phyloP scores from a whole-genome alignment of 306 rosid genomes.

The Argentina anserina region DNA sequence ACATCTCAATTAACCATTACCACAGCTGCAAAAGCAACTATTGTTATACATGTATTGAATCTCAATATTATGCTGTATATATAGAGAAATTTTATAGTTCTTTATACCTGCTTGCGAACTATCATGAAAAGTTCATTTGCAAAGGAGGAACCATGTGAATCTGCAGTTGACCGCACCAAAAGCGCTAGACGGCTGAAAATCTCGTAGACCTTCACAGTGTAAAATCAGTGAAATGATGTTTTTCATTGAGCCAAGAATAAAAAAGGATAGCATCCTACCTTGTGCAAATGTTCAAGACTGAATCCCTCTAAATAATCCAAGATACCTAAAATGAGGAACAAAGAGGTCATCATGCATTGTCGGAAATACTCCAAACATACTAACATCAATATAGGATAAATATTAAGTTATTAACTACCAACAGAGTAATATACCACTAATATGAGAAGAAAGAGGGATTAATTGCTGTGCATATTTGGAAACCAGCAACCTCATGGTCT shows the following conservation, averaged over 20 bases:
- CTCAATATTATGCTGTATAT: neutral
- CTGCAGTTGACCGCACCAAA: constrained; percentile 25
- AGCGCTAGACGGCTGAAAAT: constrained; percentile 39
- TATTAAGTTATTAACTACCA: neutral
- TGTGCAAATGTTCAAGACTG: constrained; percentile 36
- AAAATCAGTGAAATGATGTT: constrained; percentile 16
- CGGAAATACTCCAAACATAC: constrained; percentile 5
- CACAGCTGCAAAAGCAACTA: neutral
- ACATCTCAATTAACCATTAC: constrained; percentile 6
- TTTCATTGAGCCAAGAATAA: neutral
- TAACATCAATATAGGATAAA: neutral
- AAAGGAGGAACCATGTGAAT: constrained; percentile 31
- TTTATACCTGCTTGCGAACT: constrained; percentile 36
- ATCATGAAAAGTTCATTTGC: constrained; percentile 42
- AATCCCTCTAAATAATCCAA: constrained; percentile 45
- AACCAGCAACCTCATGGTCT: constrained; percentile 27
- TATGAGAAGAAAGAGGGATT: constrained; percentile 36
- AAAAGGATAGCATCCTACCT: constrained; percentile 23
- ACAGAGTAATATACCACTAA: constrained; percentile 23
- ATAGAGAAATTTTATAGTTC: neutral
- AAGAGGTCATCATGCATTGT: constrained; percentile 6
- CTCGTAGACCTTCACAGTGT: constrained; percentile 34
- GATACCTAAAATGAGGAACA: constrained; percentile 28
- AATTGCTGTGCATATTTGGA: constrained; percentile 31
- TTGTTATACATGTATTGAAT: neutral